These are phyloP conservation scores for Kazachstania psychrophila DNA, from an alignment of 805 yeast genomes.

Conservation along the genomic window DNA sequence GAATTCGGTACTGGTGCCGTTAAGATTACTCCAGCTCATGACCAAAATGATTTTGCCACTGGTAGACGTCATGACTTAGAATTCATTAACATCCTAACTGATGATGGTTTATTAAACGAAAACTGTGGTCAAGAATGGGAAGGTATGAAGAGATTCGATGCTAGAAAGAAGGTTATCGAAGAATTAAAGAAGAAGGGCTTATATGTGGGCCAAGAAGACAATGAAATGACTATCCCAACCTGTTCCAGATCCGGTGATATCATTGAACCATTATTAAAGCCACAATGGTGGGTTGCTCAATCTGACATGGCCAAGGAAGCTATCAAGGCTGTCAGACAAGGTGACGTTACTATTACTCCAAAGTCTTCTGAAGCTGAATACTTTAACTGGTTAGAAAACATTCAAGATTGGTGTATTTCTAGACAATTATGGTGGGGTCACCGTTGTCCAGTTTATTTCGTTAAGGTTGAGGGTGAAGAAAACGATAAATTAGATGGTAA, in stretches of 20 bases:
- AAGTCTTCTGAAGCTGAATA: slow-evolving; percentile 86
- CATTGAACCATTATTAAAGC: slow-evolving; percentile 93
- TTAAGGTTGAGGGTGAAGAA: slow-evolving; percentile 63
- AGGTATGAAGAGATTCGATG: slow-evolving; percentile 91
- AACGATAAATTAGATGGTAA: slow-evolving; percentile 52
- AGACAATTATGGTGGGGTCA: slow-evolving; percentile 96
- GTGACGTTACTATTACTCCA: slow-evolving; percentile 75
- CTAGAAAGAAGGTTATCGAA: slow-evolving; percentile 76
- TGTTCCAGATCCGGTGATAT: slow-evolving; percentile 97
- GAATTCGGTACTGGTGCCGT: slow-evolving; percentile 99
- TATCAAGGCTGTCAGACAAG: slow-evolving; percentile 72
- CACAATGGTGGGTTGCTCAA: slow-evolving; percentile 99
- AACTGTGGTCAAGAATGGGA: slow-evolving; percentile 81
- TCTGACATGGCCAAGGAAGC: slow-evolving; percentile 82
- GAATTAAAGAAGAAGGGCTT: slow-evolving; percentile 65
- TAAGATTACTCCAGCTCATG: slow-evolving; percentile 97
- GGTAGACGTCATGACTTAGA: slow-evolving; percentile 92
- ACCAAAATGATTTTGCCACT: slow-evolving; percentile 89
- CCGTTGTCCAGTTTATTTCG: slow-evolving; percentile 92
- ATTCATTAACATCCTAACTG: slow-evolving; percentile 82
- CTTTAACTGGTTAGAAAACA: slow-evolving; percentile 89
- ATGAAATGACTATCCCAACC: slow-evolving; percentile 89
- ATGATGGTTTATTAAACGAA: slow-evolving; percentile 83
- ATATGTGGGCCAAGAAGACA: slow-evolving; percentile 77
- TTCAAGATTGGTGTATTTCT: slow-evolving; percentile 99